phyloP scores from a whole-genome alignment of 2,329 filamentous ascomycete species.

The Colletotrichum tropicicola region DNA sequence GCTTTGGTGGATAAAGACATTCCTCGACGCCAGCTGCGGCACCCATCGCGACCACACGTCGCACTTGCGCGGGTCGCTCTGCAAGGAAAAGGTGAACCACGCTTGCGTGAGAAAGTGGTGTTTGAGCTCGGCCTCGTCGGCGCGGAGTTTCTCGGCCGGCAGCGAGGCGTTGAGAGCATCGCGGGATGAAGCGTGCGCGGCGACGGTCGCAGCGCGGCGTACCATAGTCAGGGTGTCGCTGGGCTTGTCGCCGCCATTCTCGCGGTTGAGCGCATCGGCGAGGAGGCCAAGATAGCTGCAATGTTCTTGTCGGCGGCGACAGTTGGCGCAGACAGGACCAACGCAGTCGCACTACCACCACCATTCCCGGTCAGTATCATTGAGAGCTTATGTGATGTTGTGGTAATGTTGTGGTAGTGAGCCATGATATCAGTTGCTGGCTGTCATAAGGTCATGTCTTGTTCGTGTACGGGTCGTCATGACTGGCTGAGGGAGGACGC shows the following conservation, averaged over 20 bases:
- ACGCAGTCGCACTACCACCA: conserved; percentile 29
- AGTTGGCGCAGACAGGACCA: conserved; percentile 30
- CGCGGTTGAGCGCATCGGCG: conserved; percentile 28
- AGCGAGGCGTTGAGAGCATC: conserved; percentile 24
- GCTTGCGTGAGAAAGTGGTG: conserved; percentile 31
- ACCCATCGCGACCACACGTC: conserved; percentile 32
- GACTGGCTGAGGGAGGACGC: neutral
- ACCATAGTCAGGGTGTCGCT: conserved; percentile 23
- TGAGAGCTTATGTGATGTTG: no score
- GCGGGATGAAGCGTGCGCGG: conserved; percentile 26
- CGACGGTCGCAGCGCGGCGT: conserved; percentile 26
- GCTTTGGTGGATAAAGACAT: conserved; percentile 29
- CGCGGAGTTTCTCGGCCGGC: conserved; percentile 27
- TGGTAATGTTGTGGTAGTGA: neutral
- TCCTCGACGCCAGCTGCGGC: conserved; percentile 27
- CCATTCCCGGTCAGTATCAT: neutral
- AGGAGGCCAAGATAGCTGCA: conserved; percentile 31
- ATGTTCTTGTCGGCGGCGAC: conserved; percentile 26
- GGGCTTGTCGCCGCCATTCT: conserved; percentile 15
- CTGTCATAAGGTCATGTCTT: neutral
- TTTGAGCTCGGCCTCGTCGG: conserved; percentile 30
- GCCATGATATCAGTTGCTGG: neutral
- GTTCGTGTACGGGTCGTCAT: neutral
- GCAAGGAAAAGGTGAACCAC: conserved; percentile 29
- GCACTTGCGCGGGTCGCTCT: conserved; percentile 24